phyloP scores from a whole-genome alignment of 2,329 filamentous ascomycete genomes.

The Hypoxylon sp. region DNA sequence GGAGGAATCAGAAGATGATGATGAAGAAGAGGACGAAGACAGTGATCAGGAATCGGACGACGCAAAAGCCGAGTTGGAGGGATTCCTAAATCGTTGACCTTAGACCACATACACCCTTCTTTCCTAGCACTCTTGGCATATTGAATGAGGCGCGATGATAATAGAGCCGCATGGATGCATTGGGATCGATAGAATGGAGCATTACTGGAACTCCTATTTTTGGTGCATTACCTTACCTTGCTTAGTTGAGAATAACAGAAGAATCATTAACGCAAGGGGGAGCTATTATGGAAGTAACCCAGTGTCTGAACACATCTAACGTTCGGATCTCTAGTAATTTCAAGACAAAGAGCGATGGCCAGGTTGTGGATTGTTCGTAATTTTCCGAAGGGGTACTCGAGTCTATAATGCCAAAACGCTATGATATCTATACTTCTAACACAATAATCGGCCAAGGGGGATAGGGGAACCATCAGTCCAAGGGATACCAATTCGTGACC shows the following conservation, averaged over 20 bases:
- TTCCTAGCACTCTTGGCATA: conserved; percentile 16
- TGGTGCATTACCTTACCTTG: background rate
- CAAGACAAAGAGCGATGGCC: too few species aligned
- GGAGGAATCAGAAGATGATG: conserved; percentile 62
- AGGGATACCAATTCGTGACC: background rate
- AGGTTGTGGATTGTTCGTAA: background rate
- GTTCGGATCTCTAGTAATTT: background rate
- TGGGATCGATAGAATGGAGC: conserved; percentile 23
- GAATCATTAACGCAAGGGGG: conserved; percentile 1
- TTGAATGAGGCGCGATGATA: conserved; percentile 1
- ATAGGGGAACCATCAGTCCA: background rate
- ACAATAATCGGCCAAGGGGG: background rate
- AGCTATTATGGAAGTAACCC: background rate
- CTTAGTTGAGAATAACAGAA: conserved; percentile 13
- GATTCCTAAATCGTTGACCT: conserved; percentile 52
- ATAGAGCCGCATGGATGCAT: conserved; percentile 28
- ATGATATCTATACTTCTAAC: conserved; percentile 13
- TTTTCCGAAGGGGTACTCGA: background rate
- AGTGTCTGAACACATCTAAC: background rate
- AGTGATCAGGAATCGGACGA: conserved; percentile 60
- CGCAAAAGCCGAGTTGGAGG: conserved; percentile 58
- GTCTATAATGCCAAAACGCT: conserved; percentile 24
- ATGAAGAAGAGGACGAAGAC: conserved; percentile 63
- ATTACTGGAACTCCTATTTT: conserved; percentile 8
- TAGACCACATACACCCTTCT: background rate